These are phyloP conservation scores for Clonostachys sp. DNA, from an alignment of 2,329 filamentous ascomycete genomes.

Conservation along the genomic window DNA sequence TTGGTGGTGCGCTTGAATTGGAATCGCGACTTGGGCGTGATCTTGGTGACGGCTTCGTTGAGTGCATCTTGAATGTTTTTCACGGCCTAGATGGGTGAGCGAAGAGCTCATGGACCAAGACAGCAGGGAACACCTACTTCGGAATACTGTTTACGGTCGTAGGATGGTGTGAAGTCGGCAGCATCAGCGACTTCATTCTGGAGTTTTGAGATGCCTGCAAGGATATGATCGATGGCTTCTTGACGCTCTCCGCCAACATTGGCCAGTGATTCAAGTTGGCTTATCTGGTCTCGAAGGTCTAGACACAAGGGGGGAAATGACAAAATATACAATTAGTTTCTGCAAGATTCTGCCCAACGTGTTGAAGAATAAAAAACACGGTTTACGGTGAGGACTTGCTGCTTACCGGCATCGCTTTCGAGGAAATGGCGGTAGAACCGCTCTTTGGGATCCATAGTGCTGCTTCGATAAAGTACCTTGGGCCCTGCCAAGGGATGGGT, in stretches of 20 bases:
- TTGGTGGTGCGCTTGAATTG: conserved; percentile 57
- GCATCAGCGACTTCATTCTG: conserved; percentile 84
- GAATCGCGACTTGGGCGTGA: conserved; percentile 76
- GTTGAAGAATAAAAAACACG: not conserved
- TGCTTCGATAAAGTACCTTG: conserved; percentile 11
- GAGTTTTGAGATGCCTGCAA: conserved; percentile 74
- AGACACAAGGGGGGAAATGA: not conserved
- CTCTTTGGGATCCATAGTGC: conserved; percentile 52
- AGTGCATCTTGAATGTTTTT: conserved; percentile 78
- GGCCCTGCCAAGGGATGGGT: conserved; percentile 2
- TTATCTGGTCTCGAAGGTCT: conserved; percentile 77
- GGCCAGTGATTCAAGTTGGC: conserved; percentile 57
- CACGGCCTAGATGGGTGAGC: conserved; percentile 45
- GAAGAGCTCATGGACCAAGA: not conserved
- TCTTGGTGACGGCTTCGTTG: conserved; percentile 60
- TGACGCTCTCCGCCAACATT: conserved; percentile 67
- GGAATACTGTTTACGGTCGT: conserved; percentile 83
- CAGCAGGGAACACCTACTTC: conserved; percentile 47
- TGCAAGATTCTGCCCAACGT: not conserved
- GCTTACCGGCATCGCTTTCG: conserved; percentile 64
- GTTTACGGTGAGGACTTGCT: not conserved
- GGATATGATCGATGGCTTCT: conserved; percentile 75
- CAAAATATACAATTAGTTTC: conserved; percentile 1
- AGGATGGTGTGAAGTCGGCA: conserved; percentile 75
- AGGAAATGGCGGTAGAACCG: conserved; percentile 84